phyloP scores from a whole-genome alignment of 2,329 filamentous ascomycete species.

The Alternaria rosae region DNA sequence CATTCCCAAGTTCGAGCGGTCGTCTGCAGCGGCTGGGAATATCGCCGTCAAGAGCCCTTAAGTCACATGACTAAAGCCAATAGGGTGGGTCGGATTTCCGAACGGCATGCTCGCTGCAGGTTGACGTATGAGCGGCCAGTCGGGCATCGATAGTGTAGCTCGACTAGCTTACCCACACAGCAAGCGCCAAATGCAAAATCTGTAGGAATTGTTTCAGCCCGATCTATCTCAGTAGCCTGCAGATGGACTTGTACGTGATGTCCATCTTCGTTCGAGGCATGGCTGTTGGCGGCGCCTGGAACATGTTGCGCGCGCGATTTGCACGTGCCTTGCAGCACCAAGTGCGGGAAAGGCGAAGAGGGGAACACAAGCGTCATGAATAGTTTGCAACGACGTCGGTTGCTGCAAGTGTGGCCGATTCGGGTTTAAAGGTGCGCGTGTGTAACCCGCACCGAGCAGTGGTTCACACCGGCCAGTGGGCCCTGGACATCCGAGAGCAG shows the following conservation, averaged over 20 bases:
- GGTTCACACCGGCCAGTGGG: slow-evolving; percentile 32
- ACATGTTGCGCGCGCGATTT: slow-evolving; percentile 8
- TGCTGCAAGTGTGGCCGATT: slow-evolving; percentile 44
- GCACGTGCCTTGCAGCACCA: slow-evolving; percentile 36
- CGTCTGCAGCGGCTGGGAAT: slow-evolving; percentile 3
- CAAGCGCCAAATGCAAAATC: slow-evolving; percentile 19
- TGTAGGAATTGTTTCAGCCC: slow-evolving; percentile 29
- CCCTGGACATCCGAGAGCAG: slow-evolving; percentile 19
- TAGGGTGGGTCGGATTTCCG: slow-evolving; percentile 9
- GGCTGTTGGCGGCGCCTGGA: slow-evolving; percentile 9
- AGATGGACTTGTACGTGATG: slow-evolving; percentile 6
- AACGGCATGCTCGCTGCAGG: slow-evolving; percentile 26
- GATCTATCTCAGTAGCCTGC: slow-evolving; percentile 17
- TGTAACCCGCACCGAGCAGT: slow-evolving; percentile 36
- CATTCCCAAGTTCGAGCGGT: neutral
- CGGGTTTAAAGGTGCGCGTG: slow-evolving; percentile 30
- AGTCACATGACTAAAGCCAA: slow-evolving; percentile 31
- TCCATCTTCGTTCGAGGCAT: slow-evolving; percentile 10
- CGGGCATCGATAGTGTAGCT: slow-evolving; percentile 16
- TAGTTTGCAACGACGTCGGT: slow-evolving; percentile 31
- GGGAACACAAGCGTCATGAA: slow-evolving; percentile 27
- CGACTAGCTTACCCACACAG: slow-evolving; percentile 24
- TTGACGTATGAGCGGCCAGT: slow-evolving; percentile 36
- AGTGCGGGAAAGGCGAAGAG: slow-evolving; percentile 26
- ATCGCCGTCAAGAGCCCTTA: neutral